Evolutionary conservation across 73 alveolate genomes (phyloP), one percentile per base, ranked within the genome.

Genomic region (Paramecium tetraurelia): DNA sequence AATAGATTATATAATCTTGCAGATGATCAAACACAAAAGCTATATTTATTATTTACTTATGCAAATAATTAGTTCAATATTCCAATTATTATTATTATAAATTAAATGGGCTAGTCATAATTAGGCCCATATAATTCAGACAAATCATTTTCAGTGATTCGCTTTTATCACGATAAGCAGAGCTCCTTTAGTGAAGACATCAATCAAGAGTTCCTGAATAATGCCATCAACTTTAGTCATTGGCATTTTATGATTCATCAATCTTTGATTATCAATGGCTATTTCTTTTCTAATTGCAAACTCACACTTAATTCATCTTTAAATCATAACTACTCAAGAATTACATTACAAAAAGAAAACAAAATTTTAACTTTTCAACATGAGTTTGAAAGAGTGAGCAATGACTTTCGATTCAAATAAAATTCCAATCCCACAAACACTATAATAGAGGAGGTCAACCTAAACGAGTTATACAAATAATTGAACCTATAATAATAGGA

Each of bases 121-220:
- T 31, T 63, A 63, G 84, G 84, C 84, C 84, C 84, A 31, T 63
- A 63, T 12, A 63, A 63, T 63, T 33, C 18, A 33, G 84, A 63
- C 27, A 27, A 33, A 12, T 63, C 84, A 10, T 63, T 33, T 33
- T 63, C 84, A 63, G 8, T 53, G 2, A 53, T 53, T 63, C 84
- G 84, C 69, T 53, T 53, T 53, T 53, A 53, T 53, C 21, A 53
- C n/a, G 69, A 53, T 53, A 63, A 33, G 9, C 29, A 63, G 29
- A 2, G 29, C 31, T 31, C 44, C 27, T 63, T 63, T 9, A 33
- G 84, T 27, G 84, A 63, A 31, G 84, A 10, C 31, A 63, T 31
- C 4, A 63, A 63, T 63, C 4, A 63, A 31, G 53, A 27, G 27
- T 27, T 63, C 14, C 6, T 63, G 14, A 27, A 63, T 12, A 63